Base-by-base conservation (phyloP, 2,329 filamentous ascomycete species). In the Macrophomina pseudophaseolina region DNA sequence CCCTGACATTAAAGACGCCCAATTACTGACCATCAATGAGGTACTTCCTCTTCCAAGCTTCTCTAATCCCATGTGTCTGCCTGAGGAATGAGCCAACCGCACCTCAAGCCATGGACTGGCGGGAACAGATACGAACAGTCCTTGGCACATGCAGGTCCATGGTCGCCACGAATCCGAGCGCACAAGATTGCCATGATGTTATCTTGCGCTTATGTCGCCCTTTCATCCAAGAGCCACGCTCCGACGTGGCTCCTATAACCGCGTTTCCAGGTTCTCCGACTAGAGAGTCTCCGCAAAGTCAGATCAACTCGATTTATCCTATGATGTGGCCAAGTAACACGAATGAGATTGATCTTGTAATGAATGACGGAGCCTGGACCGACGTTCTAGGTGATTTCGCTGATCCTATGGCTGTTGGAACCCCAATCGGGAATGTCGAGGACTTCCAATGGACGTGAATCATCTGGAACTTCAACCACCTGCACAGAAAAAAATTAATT, bases 21-120 rank as follows among this genome's bases (percentile, higher is more conserved):
- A 6, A 8, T 16, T 46, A 12, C 44, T 64, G 16, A 54, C 35
- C 14, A 40, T 32, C 12, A 6, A 5, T 7, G 4, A 64, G 62
- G 8, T 71, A 70, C 69, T 84, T 84, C 66, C 74, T 84, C 5
- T 85, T 85, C 64, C 83, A 84, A 66, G 82, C 82, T 0, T 80
- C 79, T 2, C 72, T 85, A 16, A 84, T 85, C 9, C 83, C 82
- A 1, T 80, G 78, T 53, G 80, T 84, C 11, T 84, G 81, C 66
- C 75, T 84, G 2, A 80, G 82, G 5, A 83, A 82, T 64, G 73
- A 80, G 5, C 80, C 82, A 0, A 69, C 71, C 6, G 78, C 80
- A 1, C 65, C 73, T 2, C 69, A 76, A 9, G 79, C 80, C 7
- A 48, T 71, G 1, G 76, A 76, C 65, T 84, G 81, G 82, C 75